These are phyloP conservation scores for Perkinsela sp. DNA, from an alignment of 208 protist species.

Conservation along the genomic window DNA sequence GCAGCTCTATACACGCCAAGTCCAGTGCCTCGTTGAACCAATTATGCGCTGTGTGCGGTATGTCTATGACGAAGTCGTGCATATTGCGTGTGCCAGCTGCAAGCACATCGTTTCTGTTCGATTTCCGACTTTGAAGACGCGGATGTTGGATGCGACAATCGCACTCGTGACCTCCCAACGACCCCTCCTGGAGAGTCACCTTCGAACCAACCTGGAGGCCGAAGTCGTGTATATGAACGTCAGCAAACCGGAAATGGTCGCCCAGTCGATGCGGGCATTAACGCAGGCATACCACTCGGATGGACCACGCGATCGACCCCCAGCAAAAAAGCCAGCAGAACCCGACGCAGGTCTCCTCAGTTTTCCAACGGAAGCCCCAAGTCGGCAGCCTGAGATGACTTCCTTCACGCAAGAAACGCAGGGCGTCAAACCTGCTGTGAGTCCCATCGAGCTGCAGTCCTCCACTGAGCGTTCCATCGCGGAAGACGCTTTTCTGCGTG, in stretches of 20 bases:
- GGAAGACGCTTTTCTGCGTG: slow-evolving; percentile 42
- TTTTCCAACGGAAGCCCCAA: background rate
- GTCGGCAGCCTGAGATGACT: slow-evolving; percentile 8
- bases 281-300: slow-evolving; percentile 27
- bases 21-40: slow-evolving; percentile 71
- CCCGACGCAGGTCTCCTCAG: slow-evolving; percentile 1
- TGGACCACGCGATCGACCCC: background rate
- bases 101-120: slow-evolving; percentile 21
- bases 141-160: slow-evolving; percentile 46
- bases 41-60: slow-evolving; percentile 74
- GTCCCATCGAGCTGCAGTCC: slow-evolving; percentile 32
- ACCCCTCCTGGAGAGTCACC: slow-evolving; percentile 38
- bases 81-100: slow-evolving; percentile 52
- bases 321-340: slow-evolving; percentile 1
- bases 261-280: slow-evolving; percentile 31
- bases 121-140: slow-evolving; percentile 61
- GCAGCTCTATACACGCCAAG: slow-evolving; percentile 73
- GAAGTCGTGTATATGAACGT: slow-evolving; percentile 90
- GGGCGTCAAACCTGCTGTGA: slow-evolving; percentile 3
- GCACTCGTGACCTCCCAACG: slow-evolving; percentile 40
- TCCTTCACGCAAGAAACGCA: slow-evolving; percentile 13
- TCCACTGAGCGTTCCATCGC: slow-evolving; percentile 26
- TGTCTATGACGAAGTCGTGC: slow-evolving; percentile 78
- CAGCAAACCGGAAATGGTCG: slow-evolving; percentile 56
- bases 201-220: slow-evolving; percentile 70